Evolutionary conservation across 2,329 filamentous ascomycete genomes (phyloP).

Genomic region (Conoideocrella luteorostrata): DNA sequence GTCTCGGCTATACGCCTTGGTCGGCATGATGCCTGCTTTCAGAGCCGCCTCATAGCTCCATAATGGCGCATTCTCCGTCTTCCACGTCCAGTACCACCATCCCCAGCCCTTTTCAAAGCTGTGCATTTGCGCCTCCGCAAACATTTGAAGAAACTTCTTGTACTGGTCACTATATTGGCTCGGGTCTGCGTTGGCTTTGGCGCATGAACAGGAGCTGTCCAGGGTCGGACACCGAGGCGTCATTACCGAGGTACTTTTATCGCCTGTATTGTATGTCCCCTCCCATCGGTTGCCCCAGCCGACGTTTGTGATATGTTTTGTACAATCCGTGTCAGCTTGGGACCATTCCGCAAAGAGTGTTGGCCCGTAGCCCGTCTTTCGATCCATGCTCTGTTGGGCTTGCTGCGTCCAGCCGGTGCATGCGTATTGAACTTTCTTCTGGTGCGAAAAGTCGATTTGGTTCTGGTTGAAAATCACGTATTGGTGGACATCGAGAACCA

Average conservation of each 20-base stretch:
- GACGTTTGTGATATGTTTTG: slow-evolving; percentile 80
- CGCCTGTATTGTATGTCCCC: slow-evolving; percentile 70
- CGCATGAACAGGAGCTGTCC: slow-evolving; percentile 64
- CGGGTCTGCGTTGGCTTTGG: slow-evolving; percentile 67
- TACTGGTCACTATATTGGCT: slow-evolving; percentile 63
- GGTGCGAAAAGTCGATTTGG: slow-evolving; percentile 76
- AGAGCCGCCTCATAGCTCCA: slow-evolving; percentile 89
- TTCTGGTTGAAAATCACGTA: slow-evolving; percentile 96
- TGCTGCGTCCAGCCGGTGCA: slow-evolving; percentile 84
- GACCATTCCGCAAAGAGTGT: slow-evolving; percentile 97
- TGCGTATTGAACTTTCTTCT: slow-evolving; percentile 78
- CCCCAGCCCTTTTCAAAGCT: slow-evolving; percentile 90
- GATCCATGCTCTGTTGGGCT: slow-evolving; percentile 65
- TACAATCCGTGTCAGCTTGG: slow-evolving; percentile 95
- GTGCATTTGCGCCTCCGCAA: slow-evolving; percentile 93
- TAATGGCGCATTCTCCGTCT: slow-evolving; percentile 76
- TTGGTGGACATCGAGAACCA: slow-evolving; percentile 95
- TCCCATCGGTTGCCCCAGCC: slow-evolving; percentile 86
- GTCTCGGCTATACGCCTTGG: slow-evolving; percentile 62
- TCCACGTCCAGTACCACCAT: slow-evolving; percentile 99
- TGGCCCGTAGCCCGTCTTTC: slow-evolving; percentile 75
- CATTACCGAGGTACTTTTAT: slow-evolving; percentile 53
- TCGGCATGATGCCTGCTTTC: slow-evolving; percentile 70
- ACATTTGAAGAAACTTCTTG: slow-evolving; percentile 79
- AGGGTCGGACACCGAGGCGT: slow-evolving; percentile 68